phyloP scores from a whole-genome alignment of 768 basidiomycete species.

The Panus rudis region DNA sequence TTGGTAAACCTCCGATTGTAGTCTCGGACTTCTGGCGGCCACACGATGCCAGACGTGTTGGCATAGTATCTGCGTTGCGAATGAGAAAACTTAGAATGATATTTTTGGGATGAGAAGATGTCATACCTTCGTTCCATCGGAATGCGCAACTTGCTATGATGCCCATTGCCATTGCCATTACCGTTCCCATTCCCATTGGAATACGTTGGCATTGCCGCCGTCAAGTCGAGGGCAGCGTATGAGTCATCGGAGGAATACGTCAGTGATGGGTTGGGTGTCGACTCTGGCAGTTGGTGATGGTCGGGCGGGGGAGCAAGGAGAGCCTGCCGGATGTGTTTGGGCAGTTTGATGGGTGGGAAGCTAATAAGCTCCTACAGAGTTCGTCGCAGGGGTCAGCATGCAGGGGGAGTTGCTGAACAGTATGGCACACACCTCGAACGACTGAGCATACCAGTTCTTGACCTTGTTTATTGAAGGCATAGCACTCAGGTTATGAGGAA shows the following conservation, averaged over 20 bases:
- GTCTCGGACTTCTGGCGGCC: slow-evolving; percentile 91
- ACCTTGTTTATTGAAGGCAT: slow-evolving; percentile 94
- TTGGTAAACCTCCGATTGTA: slow-evolving; percentile 92
- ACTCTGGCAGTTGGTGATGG: slow-evolving; percentile 54
- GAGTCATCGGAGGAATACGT: slow-evolving; percentile 31
- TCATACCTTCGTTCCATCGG: slow-evolving; percentile 80
- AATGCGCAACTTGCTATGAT: slow-evolving; percentile 56
- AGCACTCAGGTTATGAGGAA: slow-evolving; percentile 84
- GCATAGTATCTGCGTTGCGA: slow-evolving; percentile 72
- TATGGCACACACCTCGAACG: slow-evolving; percentile 72
- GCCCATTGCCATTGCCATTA: slow-evolving; percentile 32
- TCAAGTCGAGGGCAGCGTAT: slow-evolving; percentile 4
- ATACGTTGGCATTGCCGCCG: slow-evolving; percentile 11
- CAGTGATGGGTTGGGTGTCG: slow-evolving; percentile 74
- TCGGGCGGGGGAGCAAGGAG: slow-evolving; percentile 44
- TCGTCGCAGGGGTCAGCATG: neutral
- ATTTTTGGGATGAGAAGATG: slow-evolving; percentile 8
- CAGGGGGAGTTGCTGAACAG: neutral
- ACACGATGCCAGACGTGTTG: slow-evolving; percentile 60
- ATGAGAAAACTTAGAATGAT: slow-evolving; percentile 1
- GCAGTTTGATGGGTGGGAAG: slow-evolving; percentile 73
- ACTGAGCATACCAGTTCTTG: slow-evolving; percentile 98
- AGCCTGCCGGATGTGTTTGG: slow-evolving; percentile 61
- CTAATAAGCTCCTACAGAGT: slow-evolving; percentile 74
- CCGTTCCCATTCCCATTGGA: slow-evolving; percentile 30